Evolutionary conservation across 495 filamentous ascomycete species (phyloP), one percentile per base, ranked within the genome.

Genomic region (Xylaria nigripes): DNA sequence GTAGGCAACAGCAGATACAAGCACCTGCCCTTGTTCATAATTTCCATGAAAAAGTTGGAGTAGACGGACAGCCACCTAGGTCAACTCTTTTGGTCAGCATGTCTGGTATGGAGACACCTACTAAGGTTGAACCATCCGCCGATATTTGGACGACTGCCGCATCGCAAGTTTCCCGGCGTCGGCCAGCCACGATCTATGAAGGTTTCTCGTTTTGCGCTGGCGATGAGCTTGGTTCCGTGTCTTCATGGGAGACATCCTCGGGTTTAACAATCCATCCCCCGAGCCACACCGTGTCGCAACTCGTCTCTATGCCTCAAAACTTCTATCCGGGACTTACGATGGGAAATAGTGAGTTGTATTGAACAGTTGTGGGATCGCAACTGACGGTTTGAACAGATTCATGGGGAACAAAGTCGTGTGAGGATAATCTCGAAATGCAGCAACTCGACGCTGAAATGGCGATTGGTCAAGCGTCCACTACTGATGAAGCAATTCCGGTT

Each of bases 181-280:
- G 78, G 24, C 76, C 79, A 34, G 76, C 76, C 34, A 80, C 78
- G 38, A 81, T 82, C 53, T 76, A 80, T 50, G 79, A 82, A 64
- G 76, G 73, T 36, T 83, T 82, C 59, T 75, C 76, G 38, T 82
- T 77, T 54, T 79, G 77, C 57, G 68, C 81, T 48, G 70, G 72
- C 21, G 77, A 75, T 36, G 72, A 75, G 16, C 80, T 72, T 41
- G 67, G 70, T 23, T 65, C 72, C 0, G 56, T 80, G 48, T 68
- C 78, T 25, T 73, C 78, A 10, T 83, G 78, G 79, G 79, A 76
- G 55, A 69, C 78, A 9, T 74, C 76, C 24, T 73, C 72, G 9
- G 64, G 79, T 61, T 72, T 77, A 27, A 72, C 72, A 59, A 71
- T 77, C 45, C 68, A 73, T 40, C 65, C 69, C 27, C 69, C 75